Percentiles rank a stretch among this genome's conserved stretches.
Evolutionary conservation across 1,284 basidiomycete genomes (phyloP).

Genomic region (Cutaneotrichosporon daszewskae): DNA sequence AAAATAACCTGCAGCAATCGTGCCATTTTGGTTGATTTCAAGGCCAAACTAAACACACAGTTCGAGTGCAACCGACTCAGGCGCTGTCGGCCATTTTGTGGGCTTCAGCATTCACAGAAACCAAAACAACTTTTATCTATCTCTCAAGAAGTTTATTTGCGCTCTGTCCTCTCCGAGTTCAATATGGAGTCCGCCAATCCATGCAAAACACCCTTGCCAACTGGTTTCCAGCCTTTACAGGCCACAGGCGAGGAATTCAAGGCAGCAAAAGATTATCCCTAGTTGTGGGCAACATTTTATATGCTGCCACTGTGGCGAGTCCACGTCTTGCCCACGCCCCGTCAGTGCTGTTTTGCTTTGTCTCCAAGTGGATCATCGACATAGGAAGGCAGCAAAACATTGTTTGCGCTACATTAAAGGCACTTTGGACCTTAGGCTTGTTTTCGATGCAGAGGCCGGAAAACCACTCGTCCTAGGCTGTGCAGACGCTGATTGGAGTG

Average conservation of each 20-base stretch:
- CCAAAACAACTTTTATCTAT: constrained; percentile 10
- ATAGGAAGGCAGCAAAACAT: constrained; percentile 23
- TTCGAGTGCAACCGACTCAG: constrained; percentile 22
- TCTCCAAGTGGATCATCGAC: constrained; percentile 20
- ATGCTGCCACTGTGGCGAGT: constrained; percentile 16
- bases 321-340: constrained; percentile 23
- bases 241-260: constrained; percentile 12
- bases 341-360: constrained; percentile 10
- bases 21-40: constrained; percentile 16
- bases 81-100: constrained; percentile 21
- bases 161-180: constrained; percentile 17
- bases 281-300: constrained; percentile 12
- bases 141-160: constrained; percentile 19
- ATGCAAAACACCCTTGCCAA: constrained; percentile 10
- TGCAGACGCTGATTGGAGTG: constrained; percentile 20
- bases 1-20: constrained; percentile 19
- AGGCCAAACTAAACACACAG: constrained; percentile 9
- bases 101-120: constrained; percentile 17
- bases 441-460: too few species aligned
- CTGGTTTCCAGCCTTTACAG: constrained; percentile 1
- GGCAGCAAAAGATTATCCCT: constrained; percentile 3
- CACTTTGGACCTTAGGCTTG: constrained; percentile 10
- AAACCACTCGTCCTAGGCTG: constrained; percentile 8
- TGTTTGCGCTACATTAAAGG: constrained; percentile 20
- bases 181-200: constrained; percentile 16